Conservation (phyloP, 441 rosid species). For the Iberis amara region DNA sequence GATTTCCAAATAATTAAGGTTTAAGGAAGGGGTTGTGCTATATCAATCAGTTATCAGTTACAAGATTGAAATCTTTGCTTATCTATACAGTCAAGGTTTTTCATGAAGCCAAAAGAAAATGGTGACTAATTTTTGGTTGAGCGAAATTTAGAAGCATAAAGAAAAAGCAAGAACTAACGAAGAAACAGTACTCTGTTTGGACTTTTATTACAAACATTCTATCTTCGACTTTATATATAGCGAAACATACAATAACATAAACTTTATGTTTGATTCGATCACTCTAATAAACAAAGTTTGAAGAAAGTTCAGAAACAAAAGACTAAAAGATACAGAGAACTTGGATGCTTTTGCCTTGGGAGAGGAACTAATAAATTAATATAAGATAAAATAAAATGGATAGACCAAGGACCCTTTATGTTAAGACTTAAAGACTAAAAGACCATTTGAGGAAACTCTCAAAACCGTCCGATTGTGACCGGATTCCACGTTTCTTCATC, state of each 20-base stretch:
- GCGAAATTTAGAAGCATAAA: too few species aligned
- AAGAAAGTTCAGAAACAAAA: constrained; percentile 18
- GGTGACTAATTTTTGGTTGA: too few species aligned
- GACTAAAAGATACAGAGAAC: constrained; percentile 22
- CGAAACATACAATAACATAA: constrained; percentile 17
- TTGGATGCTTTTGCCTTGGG: constrained; percentile 19
- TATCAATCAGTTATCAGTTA: too few species aligned
- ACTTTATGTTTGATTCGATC: constrained; percentile 26
- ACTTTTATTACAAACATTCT: constrained; percentile 2
- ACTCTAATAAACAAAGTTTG: constrained; percentile 9
- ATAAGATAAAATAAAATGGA: constrained; percentile 3
- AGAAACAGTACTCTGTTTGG: not conserved
- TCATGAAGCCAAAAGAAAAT: too few species aligned
- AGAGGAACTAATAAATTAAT: constrained; percentile 8
- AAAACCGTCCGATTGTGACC: constrained; percentile 18
- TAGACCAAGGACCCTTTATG: constrained; percentile 22
- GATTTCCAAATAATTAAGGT: too few species aligned
- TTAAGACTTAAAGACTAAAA: not conserved
- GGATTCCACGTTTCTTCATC: constrained; percentile 24
- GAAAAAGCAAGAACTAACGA: too few species aligned
- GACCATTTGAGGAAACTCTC: constrained; percentile 17
- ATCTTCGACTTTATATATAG: not conserved
- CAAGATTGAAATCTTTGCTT: too few species aligned
- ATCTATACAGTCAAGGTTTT: too few species aligned
- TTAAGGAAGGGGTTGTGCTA: too few species aligned